Conservation (phyloP, 495 filamentous ascomycete species). For the Jackrogersella minutella region DNA sequence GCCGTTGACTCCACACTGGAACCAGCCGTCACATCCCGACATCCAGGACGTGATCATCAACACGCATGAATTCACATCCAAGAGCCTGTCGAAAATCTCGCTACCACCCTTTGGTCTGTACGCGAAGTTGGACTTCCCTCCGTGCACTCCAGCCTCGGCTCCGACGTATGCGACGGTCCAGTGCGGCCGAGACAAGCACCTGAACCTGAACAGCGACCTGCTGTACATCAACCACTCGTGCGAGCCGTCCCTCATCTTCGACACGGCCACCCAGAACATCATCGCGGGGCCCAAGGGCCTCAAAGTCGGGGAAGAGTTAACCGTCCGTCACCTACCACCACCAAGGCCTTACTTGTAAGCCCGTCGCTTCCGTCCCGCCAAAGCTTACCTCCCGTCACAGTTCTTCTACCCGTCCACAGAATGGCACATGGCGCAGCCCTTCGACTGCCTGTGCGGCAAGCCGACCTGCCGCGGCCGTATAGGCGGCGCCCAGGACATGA, state of each 20-base stretch:
- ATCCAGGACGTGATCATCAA: slow-evolving; percentile 61
- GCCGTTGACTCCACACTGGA: slow-evolving; percentile 60
- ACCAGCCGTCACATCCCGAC: slow-evolving; percentile 60
- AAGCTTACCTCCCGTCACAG: slow-evolving; percentile 36
- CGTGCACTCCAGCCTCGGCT: slow-evolving; percentile 59
- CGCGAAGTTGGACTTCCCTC: slow-evolving; percentile 59
- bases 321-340: slow-evolving; percentile 48
- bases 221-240: slow-evolving; percentile 82
- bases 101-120: slow-evolving; percentile 70
- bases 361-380: slow-evolving; percentile 16
- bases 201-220: slow-evolving; percentile 78
- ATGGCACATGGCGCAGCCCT: slow-evolving; percentile 78
- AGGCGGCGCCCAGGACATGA: slow-evolving; percentile 63
- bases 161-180: slow-evolving; percentile 78
- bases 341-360: slow-evolving; percentile 10
- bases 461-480: slow-evolving; percentile 60
- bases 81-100: slow-evolving; percentile 66
- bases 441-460: slow-evolving; percentile 69
- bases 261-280: slow-evolving; percentile 69
- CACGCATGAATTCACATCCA: slow-evolving; percentile 63
- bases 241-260: slow-evolving; percentile 72
- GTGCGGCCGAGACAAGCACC: slow-evolving; percentile 65
- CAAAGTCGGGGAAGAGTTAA: slow-evolving; percentile 68
- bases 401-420: slow-evolving; percentile 84
- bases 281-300: slow-evolving; percentile 66